Percentiles rank a stretch among this genome's conserved stretches.
Conservation (phyloP, 2,329 filamentous ascomycete species). For the Pseudohalonectria lignicola region DNA sequence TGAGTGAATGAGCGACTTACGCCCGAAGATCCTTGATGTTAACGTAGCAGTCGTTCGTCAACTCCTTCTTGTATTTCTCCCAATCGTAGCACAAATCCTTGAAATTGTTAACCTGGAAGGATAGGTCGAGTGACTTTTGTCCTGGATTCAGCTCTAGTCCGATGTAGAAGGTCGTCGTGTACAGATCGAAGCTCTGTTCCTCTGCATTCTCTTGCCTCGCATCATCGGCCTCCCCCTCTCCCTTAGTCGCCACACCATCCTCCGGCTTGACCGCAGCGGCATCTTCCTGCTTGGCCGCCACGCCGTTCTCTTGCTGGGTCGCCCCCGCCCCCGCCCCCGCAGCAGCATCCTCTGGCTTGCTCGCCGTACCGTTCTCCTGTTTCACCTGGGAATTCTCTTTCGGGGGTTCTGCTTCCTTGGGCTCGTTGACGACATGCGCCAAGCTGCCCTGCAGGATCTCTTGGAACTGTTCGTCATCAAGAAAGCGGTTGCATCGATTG, state of each 20-base stretch:
- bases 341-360: constrained; percentile 19
- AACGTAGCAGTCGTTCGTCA: constrained; percentile 50
- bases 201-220: constrained; percentile 6
- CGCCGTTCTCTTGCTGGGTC: constrained; percentile 6
- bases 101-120: constrained; percentile 76
- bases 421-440: constrained; percentile 32
- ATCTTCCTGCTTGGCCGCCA: constrained; percentile 4
- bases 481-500: constrained; percentile 63
- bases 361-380: constrained; percentile 25
- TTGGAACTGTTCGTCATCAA: constrained; percentile 32
- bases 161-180: constrained; percentile 90
- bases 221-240: constrained; percentile 2
- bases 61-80: constrained; percentile 62
- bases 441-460: constrained; percentile 44
- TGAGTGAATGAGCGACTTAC: constrained; percentile 38
- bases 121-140: constrained; percentile 59
- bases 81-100: constrained; percentile 70
- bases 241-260: constrained; percentile 6
- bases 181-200: constrained; percentile 40
- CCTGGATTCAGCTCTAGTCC: constrained; percentile 64
- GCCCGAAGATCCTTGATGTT: constrained; percentile 77
- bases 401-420: constrained; percentile 7
- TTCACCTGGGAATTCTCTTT: constrained; percentile 32
- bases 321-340: constrained; percentile 9
- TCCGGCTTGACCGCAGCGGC: constrained; percentile 11